Conservation (phyloP, 192 early-diverging fungal species). For the Umbelopsis vinacea region DNA sequence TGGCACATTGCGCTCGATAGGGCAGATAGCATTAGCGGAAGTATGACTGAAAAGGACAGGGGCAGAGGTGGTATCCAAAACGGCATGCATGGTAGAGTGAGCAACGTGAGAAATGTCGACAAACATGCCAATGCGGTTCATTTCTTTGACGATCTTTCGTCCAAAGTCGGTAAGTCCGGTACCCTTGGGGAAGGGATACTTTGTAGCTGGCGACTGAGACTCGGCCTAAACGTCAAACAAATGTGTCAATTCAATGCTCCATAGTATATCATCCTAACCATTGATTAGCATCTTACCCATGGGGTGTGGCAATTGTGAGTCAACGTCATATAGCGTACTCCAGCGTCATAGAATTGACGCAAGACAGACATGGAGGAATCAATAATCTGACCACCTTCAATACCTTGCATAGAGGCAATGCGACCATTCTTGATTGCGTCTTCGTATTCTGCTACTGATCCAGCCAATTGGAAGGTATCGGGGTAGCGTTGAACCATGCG, state of each 20-base stretch:
- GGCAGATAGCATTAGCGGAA: slow-evolving; percentile 53
- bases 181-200: slow-evolving; percentile 43
- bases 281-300: slow-evolving; percentile 37
- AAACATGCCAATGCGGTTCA: slow-evolving; percentile 76
- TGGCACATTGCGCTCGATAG: slow-evolving; percentile 64
- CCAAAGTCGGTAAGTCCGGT: slow-evolving; percentile 63
- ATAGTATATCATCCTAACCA: too few relatives aligned
- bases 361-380: slow-evolving; percentile 59
- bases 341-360: slow-evolving; percentile 58
- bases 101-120: slow-evolving; percentile 72
- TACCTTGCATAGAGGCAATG: slow-evolving; percentile 66
- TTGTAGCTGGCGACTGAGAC: slow-evolving; percentile 51
- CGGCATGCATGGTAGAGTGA: slow-evolving; percentile 61
- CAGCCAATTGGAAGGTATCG: slow-evolving; percentile 50
- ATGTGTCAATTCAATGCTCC: too few relatives aligned
- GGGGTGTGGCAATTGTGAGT: slow-evolving; percentile 69
- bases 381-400: slow-evolving; percentile 72
- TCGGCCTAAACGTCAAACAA: slow-evolving; percentile 25
- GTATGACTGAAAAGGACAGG: slow-evolving; percentile 70
- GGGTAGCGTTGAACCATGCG: slow-evolving; percentile 55
- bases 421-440: slow-evolving; percentile 44
- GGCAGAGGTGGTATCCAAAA: slow-evolving; percentile 50
- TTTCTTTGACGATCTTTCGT: slow-evolving; percentile 56
- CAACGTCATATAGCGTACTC: slow-evolving; percentile 71
- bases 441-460: slow-evolving; percentile 48